phyloP scores from a whole-genome alignment of 1,284 basidiomycete genomes.

The Schizophyllum commune region DNA sequence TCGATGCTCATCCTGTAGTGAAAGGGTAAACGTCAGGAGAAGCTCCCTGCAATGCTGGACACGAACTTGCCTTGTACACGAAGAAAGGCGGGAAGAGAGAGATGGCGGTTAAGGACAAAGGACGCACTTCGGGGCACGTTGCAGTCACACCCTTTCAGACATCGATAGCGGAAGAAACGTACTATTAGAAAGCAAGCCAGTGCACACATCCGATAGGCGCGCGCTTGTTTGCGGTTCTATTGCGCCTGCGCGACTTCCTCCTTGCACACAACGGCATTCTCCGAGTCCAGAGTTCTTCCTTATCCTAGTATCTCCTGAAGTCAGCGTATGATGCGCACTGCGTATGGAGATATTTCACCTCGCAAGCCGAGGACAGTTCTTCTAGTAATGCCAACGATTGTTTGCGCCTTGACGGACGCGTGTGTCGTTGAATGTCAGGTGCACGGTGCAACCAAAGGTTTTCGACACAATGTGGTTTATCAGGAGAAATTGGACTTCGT shows the following conservation, averaged over 20 bases:
- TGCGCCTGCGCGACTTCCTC: not conserved
- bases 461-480: too few relatives aligned
- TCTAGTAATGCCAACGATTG: too few relatives aligned
- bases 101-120: not conserved
- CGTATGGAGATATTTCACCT: too few relatives aligned
- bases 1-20: not conserved
- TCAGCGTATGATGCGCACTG: too few relatives aligned
- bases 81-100: not conserved
- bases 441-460: too few relatives aligned
- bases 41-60: not conserved
- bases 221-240: not conserved
- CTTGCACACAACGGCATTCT: not conserved
- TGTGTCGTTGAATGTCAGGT: too few relatives aligned
- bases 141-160: not conserved
- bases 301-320: not conserved
- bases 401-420: too few relatives aligned
- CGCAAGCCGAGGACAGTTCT: too few relatives aligned
- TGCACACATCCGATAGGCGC: not conserved
- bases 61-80: not conserved
- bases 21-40: not conserved
- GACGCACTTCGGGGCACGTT: not conserved
- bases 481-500: too few relatives aligned
- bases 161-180: not conserved
- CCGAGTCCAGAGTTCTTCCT: not conserved
- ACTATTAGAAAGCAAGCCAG: not conserved